Percentiles rank a stretch among this genome's conserved stretches.
phyloP scores from a whole-genome alignment of 164 flowering plant species.

The Macadamia tetraphylla region DNA sequence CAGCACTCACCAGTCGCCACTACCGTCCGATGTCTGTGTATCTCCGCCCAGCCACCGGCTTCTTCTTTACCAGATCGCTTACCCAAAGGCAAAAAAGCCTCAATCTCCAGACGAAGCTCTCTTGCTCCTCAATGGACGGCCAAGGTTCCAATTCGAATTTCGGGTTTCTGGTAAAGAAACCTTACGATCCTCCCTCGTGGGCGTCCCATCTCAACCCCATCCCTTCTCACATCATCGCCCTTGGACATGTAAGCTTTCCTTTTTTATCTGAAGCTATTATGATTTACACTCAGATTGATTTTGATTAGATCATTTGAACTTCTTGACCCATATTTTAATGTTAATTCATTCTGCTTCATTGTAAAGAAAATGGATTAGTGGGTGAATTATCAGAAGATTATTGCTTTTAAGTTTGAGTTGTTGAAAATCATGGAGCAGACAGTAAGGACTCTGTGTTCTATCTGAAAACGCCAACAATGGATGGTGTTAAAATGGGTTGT shows the following conservation, averaged over 20 bases:
- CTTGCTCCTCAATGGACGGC: conserved; percentile 9
- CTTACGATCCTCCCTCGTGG: conserved; percentile 78
- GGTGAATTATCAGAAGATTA: neutral
- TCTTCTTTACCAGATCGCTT: neutral
- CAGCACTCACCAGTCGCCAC: no score
- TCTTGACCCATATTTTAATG: neutral
- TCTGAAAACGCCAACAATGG: no score
- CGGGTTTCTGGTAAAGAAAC: conserved; percentile 46
- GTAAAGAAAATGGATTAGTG: neutral
- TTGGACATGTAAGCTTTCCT: conserved; percentile 53
- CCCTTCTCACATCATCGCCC: conserved; percentile 64
- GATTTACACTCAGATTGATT: no score
- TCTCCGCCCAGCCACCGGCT: neutral
- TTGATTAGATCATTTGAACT: neutral
- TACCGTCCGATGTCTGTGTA: neutral
- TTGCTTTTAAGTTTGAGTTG: neutral
- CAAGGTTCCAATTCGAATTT: conserved; percentile 7
- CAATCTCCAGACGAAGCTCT: neutral
- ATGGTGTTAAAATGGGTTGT: no score
- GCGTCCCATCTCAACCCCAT: conserved; percentile 68
- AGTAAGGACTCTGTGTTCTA: no score
- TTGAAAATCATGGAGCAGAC: no score
- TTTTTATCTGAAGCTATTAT: neutral
- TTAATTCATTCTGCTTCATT: neutral
- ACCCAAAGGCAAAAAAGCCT: neutral